Evolutionary conservation across 345 rosid species (phyloP).

Genomic region (Aquilaria malaccensis): DNA sequence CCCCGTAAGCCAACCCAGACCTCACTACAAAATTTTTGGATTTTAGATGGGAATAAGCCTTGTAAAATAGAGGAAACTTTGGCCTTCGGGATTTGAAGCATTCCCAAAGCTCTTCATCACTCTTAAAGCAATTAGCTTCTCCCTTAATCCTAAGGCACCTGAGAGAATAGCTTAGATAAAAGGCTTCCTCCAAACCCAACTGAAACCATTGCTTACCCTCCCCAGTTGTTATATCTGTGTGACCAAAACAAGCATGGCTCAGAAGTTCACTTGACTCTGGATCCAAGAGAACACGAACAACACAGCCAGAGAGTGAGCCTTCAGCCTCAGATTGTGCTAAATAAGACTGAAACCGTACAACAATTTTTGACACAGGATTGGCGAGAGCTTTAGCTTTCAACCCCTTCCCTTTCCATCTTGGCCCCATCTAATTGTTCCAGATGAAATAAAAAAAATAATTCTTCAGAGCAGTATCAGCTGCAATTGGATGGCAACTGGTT

Average conservation of each 20-base stretch:
- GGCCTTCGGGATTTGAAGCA: conserved; percentile 39
- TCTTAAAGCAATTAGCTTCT: conserved; percentile 23
- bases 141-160: conserved; percentile 52
- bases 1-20: conserved; percentile 68
- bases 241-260: conserved; percentile 67
- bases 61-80: conserved; percentile 50
- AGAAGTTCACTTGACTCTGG: conserved; percentile 50
- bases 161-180: conserved; percentile 43
- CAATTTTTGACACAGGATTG: conserved; percentile 62
- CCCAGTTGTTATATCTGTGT: conserved; percentile 34
- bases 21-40: conserved; percentile 71
- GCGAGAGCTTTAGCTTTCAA: conserved; percentile 60
- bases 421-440: conserved; percentile 31
- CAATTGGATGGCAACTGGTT: too few relatives aligned
- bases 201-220: conserved; percentile 73
- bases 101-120: conserved; percentile 39
- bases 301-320: conserved; percentile 43
- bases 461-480: background rate
- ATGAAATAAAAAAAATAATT: background rate
- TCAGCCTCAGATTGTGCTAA: conserved; percentile 31
- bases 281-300: conserved; percentile 46
- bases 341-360: conserved; percentile 49
- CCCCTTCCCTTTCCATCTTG: conserved; percentile 90
- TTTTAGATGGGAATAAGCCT: conserved; percentile 69
- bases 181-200: conserved; percentile 76